Conservation (phyloP, 805 yeast genomes). For the Starmerella lactis-condensi region DNA sequence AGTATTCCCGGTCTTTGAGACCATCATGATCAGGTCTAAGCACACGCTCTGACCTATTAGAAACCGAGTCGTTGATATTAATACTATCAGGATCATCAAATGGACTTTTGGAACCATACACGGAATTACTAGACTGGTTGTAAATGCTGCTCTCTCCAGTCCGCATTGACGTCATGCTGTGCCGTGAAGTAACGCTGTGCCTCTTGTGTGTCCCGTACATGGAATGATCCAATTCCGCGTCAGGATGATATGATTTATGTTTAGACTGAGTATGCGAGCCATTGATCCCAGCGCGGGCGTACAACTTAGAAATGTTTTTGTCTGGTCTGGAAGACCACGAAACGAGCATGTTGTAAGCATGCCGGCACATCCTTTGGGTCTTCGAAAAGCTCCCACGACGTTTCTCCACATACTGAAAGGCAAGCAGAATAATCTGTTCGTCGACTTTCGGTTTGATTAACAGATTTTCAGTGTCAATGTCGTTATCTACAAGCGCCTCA, state of each 20-base stretch:
- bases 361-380: conserved; percentile 28
- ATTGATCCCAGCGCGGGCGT: conserved; percentile 10
- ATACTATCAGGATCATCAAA: conserved; percentile 1
- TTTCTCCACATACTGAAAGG: conserved; percentile 23
- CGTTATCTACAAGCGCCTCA: conserved; percentile 41
- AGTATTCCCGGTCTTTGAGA: background rate
- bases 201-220: too few species aligned
- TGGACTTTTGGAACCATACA: background rate
- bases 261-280: conserved; percentile 2
- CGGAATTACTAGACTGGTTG: background rate
- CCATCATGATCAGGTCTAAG: background rate
- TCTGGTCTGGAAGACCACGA: conserved; percentile 39
- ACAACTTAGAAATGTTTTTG: conserved; percentile 5
- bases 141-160: background rate
- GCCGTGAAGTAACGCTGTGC: background rate
- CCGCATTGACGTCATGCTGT: conserved; percentile 1
- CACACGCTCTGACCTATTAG: background rate
- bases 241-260: too few species aligned
- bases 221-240: too few species aligned
- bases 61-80: background rate
- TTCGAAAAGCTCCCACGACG: conserved; percentile 3
- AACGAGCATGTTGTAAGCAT: conserved; percentile 33
- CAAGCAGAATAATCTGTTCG: conserved; percentile 30
- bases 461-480: conserved; percentile 12
- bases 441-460: conserved; percentile 14